Percentiles rank a stretch among this genome's conserved stretches.
Evolutionary conservation across 148 eudicot species (phyloP).

Genomic region (Fallopia convolvulus): DNA sequence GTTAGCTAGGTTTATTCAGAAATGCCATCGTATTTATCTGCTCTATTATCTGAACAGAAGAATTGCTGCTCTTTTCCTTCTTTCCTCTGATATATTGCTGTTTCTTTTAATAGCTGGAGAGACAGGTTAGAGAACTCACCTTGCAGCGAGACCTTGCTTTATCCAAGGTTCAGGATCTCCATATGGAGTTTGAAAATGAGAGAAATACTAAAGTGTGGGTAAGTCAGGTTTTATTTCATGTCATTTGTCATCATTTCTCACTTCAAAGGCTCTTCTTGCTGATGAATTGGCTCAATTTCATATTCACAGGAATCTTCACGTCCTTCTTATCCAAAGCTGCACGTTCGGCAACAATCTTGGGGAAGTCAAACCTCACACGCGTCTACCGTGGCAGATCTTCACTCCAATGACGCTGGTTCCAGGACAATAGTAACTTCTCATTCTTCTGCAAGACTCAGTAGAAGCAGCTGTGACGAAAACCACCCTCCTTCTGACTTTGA

Average conservation of each 20-base stretch:
- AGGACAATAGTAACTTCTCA: conserved; percentile 29
- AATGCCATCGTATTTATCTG: not conserved
- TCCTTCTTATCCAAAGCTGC: conserved; percentile 43
- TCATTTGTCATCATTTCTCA: not conserved
- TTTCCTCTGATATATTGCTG: not conserved
- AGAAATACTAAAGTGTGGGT: conserved; percentile 39
- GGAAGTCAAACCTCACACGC: conserved; percentile 31
- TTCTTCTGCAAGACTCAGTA: conserved; percentile 49
- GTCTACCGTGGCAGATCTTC: conserved; percentile 34
- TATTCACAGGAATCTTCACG: conserved; percentile 41
- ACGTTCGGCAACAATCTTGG: conserved; percentile 35
- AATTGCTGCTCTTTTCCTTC: not conserved
- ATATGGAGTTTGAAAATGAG: conserved; percentile 37
- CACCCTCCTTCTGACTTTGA: conserved; percentile 41
- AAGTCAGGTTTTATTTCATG: conserved; percentile 6
- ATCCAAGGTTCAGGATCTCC: conserved; percentile 65
- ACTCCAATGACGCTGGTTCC: conserved; percentile 24
- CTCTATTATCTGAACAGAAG: not conserved
- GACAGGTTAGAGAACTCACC: conserved; percentile 58
- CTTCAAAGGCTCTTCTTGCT: conserved; percentile 5
- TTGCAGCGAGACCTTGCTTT: conserved; percentile 66
- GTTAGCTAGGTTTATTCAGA: not conserved
- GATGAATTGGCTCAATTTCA: not conserved
- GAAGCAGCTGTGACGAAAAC: conserved; percentile 56
- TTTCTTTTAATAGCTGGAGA: conserved; percentile 52